Base-by-base conservation (phyloP, 2,329 filamentous ascomycete species). In the Daldinia eschscholtzii region DNA sequence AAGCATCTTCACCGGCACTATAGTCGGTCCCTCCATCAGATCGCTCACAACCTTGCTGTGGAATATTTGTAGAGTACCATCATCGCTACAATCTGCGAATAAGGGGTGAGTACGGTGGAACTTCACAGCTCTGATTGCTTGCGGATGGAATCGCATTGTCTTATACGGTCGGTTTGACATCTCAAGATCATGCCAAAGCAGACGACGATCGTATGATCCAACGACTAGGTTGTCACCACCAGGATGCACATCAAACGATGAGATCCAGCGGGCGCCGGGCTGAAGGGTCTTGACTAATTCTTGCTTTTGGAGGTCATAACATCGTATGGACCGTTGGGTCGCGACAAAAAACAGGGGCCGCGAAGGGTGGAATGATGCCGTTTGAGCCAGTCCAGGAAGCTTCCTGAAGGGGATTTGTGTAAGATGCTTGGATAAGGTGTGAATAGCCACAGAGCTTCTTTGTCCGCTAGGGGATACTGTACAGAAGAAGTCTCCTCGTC, bases 131-230 rank as follows among this genome's bases (percentile, higher is more conserved):
- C 97, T 89, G 76, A 99, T 97, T 52, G 96, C 96, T 81, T 97
- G 93, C 68, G 89, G 84, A 83, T 99, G 96, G 84, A 98, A 99
- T 57, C 96, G 89, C 82, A 99, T 90, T 1, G 95, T 98, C 85
- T 98, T 98, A 85, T 97, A 98, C 0, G 96, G 96, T 57, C 93
- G 89, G 70, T 88, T 91, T 0, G 93, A 96, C 39, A 99, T 88
- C 74, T 99, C 96, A 61, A 98, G 87, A 81, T 99, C 96, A 82
- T 98, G 96, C 96, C 96, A 99, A 35, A 99, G 86, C 2, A 99
- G 86, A 53, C 95, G 90, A 72, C 94, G 91, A 82, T 99, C 96
- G 82, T 98, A 99, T 0, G 94, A 96, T 50, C 94, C 94, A 10
- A 98, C 93, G 66, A 98, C 93, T 62, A 99, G 82, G 78, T 99